These are phyloP conservation scores for Pseudohyphozyma bogoriensis DNA, from an alignment of 768 basidiomycete genomes.

Conservation along the genomic window DNA sequence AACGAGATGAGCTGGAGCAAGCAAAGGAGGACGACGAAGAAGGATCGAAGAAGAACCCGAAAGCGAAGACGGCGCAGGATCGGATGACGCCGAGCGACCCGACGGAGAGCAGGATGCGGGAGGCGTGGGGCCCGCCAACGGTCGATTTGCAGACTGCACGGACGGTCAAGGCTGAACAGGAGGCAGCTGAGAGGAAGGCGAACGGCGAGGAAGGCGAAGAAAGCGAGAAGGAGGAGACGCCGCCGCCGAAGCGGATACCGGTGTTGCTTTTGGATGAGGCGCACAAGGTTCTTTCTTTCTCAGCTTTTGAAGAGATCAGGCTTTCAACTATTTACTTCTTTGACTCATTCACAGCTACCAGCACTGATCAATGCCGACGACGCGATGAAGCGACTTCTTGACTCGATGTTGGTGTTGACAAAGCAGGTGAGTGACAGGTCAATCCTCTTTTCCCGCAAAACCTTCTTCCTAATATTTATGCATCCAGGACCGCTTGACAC, in stretches of 20 bases:
- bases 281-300: constrained; percentile 50
- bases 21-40: neutral
- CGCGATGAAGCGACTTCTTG: constrained; percentile 72
- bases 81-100: neutral
- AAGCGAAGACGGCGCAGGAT: neutral
- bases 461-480: constrained; percentile 48
- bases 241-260: constrained; percentile 55
- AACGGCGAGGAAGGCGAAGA: neutral
- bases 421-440: constrained; percentile 57
- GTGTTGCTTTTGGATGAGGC: constrained; percentile 79
- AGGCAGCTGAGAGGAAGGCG: neutral
- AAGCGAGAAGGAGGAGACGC: constrained; percentile 36
- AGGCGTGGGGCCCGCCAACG: neutral
- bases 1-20: neutral
- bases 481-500: constrained; percentile 5
- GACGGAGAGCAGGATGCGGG: constrained; percentile 5
- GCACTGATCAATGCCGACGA: constrained; percentile 64
- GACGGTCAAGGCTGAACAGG: constrained; percentile 8
- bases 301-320: neutral
- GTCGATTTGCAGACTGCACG: constrained; percentile 6
- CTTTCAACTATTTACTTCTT: constrained; percentile 4
- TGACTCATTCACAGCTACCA: constrained; percentile 40
- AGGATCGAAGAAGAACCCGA: neutral
- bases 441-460: constrained; percentile 55
- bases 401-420: constrained; percentile 74